phyloP scores from a whole-genome alignment of 208 protist genomes.

The Acanthamoeba lenticulata region DNA sequence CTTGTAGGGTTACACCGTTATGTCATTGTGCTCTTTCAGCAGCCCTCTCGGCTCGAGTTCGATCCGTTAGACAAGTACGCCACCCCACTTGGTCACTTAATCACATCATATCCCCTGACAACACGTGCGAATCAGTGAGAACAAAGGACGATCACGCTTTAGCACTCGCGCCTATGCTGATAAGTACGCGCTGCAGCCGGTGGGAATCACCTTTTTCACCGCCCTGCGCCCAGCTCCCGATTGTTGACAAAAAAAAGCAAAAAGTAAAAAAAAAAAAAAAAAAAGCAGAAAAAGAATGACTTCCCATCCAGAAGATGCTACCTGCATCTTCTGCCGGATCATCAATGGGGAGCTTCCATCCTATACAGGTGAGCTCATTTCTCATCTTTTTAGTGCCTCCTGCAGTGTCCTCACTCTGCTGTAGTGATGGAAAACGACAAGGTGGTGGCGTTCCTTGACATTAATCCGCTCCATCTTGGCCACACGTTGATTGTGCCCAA shows the following conservation, averaged over 20 bases:
- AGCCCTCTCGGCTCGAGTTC: not conserved
- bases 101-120: too few species aligned
- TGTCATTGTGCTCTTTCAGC: not conserved
- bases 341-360: slow-evolving; percentile 69
- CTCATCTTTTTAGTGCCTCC: not conserved
- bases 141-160: not conserved
- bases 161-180: not conserved
- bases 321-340: slow-evolving; percentile 78
- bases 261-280: not conserved
- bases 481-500: slow-evolving; percentile 77
- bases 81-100: not conserved
- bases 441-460: slow-evolving; percentile 73
- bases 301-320: not conserved
- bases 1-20: not conserved
- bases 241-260: not conserved
- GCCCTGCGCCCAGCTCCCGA: not conserved
- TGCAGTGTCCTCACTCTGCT: not conserved
- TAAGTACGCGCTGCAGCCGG: not conserved
- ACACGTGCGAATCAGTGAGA: not conserved
- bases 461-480: slow-evolving; percentile 55
- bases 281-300: not conserved
- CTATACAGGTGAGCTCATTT: slow-evolving; percentile 19
- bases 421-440: slow-evolving; percentile 72
- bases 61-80: not conserved
- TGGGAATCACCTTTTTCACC: not conserved